phyloP scores from a whole-genome alignment of 768 basidiomycete genomes.

The Myochromella boudieri region DNA sequence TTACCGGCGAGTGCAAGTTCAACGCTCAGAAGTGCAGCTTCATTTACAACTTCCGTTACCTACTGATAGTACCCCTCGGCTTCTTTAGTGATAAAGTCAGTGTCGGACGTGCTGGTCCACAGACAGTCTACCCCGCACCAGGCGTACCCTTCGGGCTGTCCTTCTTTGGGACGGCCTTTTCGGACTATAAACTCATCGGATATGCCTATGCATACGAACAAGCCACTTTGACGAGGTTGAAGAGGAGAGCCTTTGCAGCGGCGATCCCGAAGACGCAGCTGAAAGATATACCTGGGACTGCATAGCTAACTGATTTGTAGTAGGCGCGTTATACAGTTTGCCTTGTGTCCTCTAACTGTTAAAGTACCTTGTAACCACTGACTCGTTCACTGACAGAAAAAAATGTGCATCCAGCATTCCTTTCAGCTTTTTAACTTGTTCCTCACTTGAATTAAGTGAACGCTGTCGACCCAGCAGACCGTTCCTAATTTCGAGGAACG shows the following conservation, averaged over 20 bases:
- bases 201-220: slow-evolving; percentile 69
- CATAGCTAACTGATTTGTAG: no score
- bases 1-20: slow-evolving; percentile 55
- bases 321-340: no score
- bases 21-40: no score
- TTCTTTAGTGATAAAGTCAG: slow-evolving; percentile 52
- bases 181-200: slow-evolving; percentile 55
- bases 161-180: slow-evolving; percentile 62
- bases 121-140: slow-evolving; percentile 48
- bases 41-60: not conserved
- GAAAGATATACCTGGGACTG: no score
- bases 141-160: slow-evolving; percentile 63
- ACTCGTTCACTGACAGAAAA: no score
- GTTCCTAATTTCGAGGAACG: no score
- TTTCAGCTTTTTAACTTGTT: no score
- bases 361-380: no score
- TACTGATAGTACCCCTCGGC: slow-evolving; percentile 62
- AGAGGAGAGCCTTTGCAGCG: slow-evolving; percentile 45
- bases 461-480: no score
- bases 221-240: slow-evolving; percentile 51
- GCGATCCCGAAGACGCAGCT: slow-evolving; percentile 58
- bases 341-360: no score
- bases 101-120: slow-evolving; percentile 36
- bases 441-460: no score
- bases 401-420: no score